phyloP scores from a whole-genome alignment of 495 filamentous ascomycete species.

The Aspergillus bertholletiae region DNA sequence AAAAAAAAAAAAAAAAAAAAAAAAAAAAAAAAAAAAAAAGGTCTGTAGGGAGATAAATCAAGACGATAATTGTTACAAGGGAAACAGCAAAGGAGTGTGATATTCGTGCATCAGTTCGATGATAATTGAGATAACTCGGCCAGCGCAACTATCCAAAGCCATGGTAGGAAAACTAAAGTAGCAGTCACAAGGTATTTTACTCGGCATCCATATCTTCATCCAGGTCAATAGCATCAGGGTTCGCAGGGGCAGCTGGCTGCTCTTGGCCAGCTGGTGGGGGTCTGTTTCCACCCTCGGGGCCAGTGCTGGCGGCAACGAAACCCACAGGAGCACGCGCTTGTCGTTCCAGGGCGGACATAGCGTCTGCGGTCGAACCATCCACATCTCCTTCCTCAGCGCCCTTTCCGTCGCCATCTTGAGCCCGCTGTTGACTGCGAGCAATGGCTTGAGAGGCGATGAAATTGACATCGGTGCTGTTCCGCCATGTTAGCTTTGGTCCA shows the following conservation, averaged over 20 bases:
- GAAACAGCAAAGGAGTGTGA: background rate
- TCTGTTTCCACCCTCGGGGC: slow-evolving; percentile 69
- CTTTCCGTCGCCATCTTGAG: slow-evolving; percentile 36
- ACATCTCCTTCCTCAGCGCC: slow-evolving; percentile 39
- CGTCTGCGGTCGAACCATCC: slow-evolving; percentile 59
- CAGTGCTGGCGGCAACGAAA: slow-evolving; percentile 84
- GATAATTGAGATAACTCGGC: background rate
- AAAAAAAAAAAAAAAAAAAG: slow-evolving; percentile 11
- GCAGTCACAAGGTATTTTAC: slow-evolving; percentile 5
- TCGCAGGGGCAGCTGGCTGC: slow-evolving; percentile 50
- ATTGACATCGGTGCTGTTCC: slow-evolving; percentile 81
- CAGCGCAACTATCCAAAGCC: background rate
- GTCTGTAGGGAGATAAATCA: background rate
- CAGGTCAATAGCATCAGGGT: slow-evolving; percentile 88
- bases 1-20: background rate
- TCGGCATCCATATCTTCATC: slow-evolving; percentile 60
- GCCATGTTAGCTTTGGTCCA: slow-evolving; percentile 9
- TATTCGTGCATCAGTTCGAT: background rate
- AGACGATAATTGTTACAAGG: background rate
- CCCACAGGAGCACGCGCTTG: slow-evolving; percentile 85
- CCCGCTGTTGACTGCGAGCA: slow-evolving; percentile 68
- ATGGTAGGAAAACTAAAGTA: background rate
- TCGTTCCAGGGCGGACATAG: slow-evolving; percentile 87
- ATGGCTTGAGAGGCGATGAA: slow-evolving; percentile 97
- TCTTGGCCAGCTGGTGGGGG: slow-evolving; percentile 37